Percentiles rank a stretch among this genome's conserved stretches.
phyloP scores from a whole-genome alignment of 805 yeast genomes.

The Metschnikowia dekortorum region DNA sequence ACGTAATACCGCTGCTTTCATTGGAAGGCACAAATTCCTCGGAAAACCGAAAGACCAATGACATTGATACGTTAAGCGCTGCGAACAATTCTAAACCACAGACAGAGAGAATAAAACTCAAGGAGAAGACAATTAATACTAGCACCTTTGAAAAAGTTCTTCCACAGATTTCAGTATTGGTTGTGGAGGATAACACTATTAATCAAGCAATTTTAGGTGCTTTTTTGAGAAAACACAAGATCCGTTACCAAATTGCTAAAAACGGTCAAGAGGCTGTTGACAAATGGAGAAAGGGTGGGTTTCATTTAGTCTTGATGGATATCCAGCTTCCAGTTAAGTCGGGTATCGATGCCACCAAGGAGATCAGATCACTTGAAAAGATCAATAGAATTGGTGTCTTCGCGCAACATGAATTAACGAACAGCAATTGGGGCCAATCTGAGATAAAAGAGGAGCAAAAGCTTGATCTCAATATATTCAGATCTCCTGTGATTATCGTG shows the following conservation, averaged over 20 bases:
- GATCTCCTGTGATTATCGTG: constrained; percentile 95
- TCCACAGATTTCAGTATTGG: constrained; percentile 84
- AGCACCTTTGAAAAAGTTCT: constrained; percentile 58
- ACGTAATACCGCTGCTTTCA: not conserved
- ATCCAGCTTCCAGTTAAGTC: constrained; percentile 94
- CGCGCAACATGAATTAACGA: constrained; percentile 37
- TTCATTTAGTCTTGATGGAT: constrained; percentile 94
- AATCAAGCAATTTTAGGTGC: constrained; percentile 90
- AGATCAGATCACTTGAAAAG: constrained; percentile 79
- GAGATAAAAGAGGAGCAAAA: constrained; percentile 44
- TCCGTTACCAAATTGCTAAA: constrained; percentile 79
- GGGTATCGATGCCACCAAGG: constrained; percentile 92
- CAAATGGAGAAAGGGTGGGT: constrained; percentile 92
- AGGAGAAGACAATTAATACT: constrained; percentile 17
- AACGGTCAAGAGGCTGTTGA: constrained; percentile 95
- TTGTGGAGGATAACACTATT: constrained; percentile 94
- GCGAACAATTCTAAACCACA: not conserved
- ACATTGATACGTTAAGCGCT: not conserved
- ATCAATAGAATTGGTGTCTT: constrained; percentile 72
- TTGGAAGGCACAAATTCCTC: not conserved
- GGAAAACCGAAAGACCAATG: not conserved
- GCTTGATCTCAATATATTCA: constrained; percentile 59
- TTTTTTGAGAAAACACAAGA: constrained; percentile 78
- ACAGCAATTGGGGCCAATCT: constrained; percentile 18
- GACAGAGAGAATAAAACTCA: constrained; percentile 1